Evolutionary conservation across 495 filamentous ascomycete genomes (phyloP).

Genomic region (Chaetomium tenue): DNA sequence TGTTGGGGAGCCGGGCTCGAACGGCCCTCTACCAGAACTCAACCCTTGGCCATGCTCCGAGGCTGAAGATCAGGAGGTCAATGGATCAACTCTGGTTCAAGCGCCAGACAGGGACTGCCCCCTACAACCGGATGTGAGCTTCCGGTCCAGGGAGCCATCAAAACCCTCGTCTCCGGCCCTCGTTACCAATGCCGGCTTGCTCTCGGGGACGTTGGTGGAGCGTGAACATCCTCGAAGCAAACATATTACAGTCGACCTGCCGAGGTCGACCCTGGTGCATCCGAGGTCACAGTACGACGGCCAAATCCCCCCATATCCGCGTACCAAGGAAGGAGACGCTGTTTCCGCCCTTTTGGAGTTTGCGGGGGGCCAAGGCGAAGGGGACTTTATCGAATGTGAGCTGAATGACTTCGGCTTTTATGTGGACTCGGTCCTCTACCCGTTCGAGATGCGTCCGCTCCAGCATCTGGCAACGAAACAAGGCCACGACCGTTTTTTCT

Average conservation of each 20-base stretch:
- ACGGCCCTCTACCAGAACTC: no score
- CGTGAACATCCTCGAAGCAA: conserved; percentile 13
- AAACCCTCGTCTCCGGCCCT: not conserved
- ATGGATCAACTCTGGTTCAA: no score
- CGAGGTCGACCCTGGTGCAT: conserved; percentile 26
- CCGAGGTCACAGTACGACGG: conserved; percentile 27
- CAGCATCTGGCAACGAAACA: conserved; percentile 48
- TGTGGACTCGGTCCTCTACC: conserved; percentile 33
- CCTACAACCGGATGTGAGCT: no score
- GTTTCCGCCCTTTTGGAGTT: conserved; percentile 29
- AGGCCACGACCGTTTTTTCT: conserved; percentile 41
- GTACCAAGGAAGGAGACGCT: conserved; percentile 32
- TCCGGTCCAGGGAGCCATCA: not conserved
- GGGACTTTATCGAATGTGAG: conserved; percentile 45
- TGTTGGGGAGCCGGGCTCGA: no score
- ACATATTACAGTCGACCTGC: conserved; percentile 27
- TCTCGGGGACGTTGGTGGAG: not conserved
- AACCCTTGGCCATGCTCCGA: no score
- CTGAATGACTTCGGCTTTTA: conserved; percentile 56
- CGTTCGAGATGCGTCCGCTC: conserved; percentile 51
- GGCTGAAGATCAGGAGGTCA: no score
- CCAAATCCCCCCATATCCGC: conserved; percentile 22
- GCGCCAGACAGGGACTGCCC: no score
- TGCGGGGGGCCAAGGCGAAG: not conserved
- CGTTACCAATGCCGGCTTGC: not conserved